phyloP scores from a whole-genome alignment of 352 stramenopile species.

The Globisporangium recalcitrans region DNA sequence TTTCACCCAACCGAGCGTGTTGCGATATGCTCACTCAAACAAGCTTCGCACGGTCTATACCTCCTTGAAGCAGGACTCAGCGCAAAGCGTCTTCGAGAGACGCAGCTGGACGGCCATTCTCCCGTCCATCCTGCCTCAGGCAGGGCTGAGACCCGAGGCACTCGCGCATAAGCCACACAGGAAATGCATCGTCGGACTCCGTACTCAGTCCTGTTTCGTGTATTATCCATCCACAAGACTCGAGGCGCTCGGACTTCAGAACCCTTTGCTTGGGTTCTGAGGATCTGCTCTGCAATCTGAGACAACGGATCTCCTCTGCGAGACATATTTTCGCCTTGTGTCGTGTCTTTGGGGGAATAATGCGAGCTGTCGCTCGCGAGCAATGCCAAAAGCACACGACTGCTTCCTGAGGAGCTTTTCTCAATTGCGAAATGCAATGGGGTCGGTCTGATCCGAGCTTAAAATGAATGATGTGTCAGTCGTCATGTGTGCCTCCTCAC shows the following conservation, averaged over 20 bases:
- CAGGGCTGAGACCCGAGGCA: neutral
- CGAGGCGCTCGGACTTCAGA: neutral
- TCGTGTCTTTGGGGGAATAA: neutral
- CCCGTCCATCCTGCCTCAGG: neutral
- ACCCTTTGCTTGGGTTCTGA: conserved; percentile 7
- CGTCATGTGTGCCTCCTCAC: neutral
- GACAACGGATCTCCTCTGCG: conserved; percentile 5
- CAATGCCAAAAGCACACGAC: neutral
- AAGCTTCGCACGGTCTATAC: conserved; percentile 1
- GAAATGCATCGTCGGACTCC: neutral
- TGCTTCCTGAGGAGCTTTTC: neutral
- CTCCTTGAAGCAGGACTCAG: neutral
- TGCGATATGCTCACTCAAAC: conserved; percentile 8
- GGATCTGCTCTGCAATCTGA: conserved; percentile 1
- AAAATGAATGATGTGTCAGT: no score
- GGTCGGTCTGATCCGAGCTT: neutral
- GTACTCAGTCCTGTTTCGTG: neutral
- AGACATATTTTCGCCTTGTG: neutral
- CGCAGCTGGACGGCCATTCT: neutral
- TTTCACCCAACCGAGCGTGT: neutral
- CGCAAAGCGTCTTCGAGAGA: conserved; percentile 4
- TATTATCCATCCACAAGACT: conserved; percentile 3
- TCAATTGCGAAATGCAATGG: neutral
- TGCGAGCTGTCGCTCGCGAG: neutral
- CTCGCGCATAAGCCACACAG: neutral